Evolutionary conservation across 139 green algal species (phyloP), one percentile per base, ranked within the genome.

Genomic region (Chlamydomonas sp.): DNA sequence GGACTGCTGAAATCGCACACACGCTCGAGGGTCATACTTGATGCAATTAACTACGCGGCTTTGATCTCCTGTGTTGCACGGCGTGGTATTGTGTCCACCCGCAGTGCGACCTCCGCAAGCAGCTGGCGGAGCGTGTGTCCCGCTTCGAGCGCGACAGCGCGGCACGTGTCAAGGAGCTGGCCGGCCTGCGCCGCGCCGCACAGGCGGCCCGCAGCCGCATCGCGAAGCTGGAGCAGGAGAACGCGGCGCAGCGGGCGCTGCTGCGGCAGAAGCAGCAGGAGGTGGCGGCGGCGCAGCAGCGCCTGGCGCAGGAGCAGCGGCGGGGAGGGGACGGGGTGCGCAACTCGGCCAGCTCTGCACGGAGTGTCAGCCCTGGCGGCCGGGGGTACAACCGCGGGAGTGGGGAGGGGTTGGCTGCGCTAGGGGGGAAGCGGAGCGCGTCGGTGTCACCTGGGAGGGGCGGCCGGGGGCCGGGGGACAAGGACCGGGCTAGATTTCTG

Each of bases 181-280:
- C 85, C 5, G 57, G 71, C 15, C 85, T 90, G 68, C 71, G 73
- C 68, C 64, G 67, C 57, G 78, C 85, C 6, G 85, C 78, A 58
- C 31, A 74, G n/a, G 63, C 78, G 4, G 85, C 85, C 1, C 61
- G 63, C 12, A 62, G 20, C 67, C 85, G 85, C 71, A 82, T 90
- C 49, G 9, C 57, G 15, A 31, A 80, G n/a, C 62, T 90, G 79
- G 85, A 90, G 69, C 60, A 79, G 59, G 85, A 90, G 69, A 90
- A 90, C 69, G 62, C 62, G 9, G 78, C 69, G 63, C 78, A 85
- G 78, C 78, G 85, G 75, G 12, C 77, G 31, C 59, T 85, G 78
- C 78, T 90, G 78, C 78, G 79, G 68, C 76, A 68, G 3, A 90
- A 90, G 78, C 68, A 80, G 61, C 66, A 80, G 8, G 78, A 90